Evolutionary conservation across 768 basidiomycete genomes (phyloP).

Genomic region (Naganishia onofrii): DNA sequence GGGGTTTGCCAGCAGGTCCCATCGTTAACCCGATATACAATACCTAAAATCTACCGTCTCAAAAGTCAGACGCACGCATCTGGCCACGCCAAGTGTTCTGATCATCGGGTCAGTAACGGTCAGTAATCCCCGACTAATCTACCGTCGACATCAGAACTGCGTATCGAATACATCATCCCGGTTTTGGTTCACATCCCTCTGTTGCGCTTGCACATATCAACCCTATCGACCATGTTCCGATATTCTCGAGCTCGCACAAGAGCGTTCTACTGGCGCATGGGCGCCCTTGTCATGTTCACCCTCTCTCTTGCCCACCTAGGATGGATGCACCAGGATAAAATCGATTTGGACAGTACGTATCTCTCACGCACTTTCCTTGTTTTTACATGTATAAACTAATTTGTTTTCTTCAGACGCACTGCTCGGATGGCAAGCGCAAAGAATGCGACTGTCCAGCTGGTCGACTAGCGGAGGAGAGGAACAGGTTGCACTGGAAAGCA

Average conservation of each 20-base stretch:
- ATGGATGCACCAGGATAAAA: background rate
- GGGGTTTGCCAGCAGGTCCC: too few relatives aligned
- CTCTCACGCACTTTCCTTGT: background rate
- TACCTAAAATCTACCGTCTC: too few relatives aligned
- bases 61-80: too few relatives aligned
- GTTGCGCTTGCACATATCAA: background rate
- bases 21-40: too few relatives aligned
- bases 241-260: background rate
- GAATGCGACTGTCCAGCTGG: too few relatives aligned
- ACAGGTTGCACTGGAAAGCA: background rate
- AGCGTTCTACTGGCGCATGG: slow-evolving; percentile 12
- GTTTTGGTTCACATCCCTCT: background rate
- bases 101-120: too few relatives aligned
- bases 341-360: background rate
- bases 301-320: background rate
- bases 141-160: too few relatives aligned
- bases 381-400: too few relatives aligned
- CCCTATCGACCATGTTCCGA: background rate
- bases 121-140: too few relatives aligned
- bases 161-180: background rate
- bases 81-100: too few relatives aligned
- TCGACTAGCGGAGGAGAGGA: background rate
- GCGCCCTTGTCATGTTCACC: background rate
- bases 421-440: too few relatives aligned
- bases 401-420: too few relatives aligned